Percentiles rank a stretch among this genome's conserved stretches.
Conservation (phyloP, 257 asterid species). For the Nemophila menziesii region DNA sequence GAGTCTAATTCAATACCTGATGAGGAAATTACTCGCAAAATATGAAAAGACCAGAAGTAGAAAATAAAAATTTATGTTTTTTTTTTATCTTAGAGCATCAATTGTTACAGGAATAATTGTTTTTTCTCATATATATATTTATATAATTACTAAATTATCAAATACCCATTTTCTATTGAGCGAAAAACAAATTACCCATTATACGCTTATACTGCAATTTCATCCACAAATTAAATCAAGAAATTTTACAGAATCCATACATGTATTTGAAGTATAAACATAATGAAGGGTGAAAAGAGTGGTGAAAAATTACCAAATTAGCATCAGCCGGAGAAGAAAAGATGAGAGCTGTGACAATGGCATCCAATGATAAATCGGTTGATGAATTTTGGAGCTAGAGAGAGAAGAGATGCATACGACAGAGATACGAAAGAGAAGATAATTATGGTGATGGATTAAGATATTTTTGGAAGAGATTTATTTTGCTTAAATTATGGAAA, state of each 20-base stretch:
- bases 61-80: too few relatives aligned
- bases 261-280: background rate
- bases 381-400: constrained; percentile 10
- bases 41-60: too few relatives aligned
- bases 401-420: too few relatives aligned
- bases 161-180: background rate
- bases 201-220: background rate
- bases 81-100: too few relatives aligned
- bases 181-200: too few relatives aligned
- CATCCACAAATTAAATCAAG: background rate
- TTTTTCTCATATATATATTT: too few relatives aligned
- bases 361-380: constrained; percentile 27
- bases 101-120: too few relatives aligned
- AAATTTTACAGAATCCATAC: background rate
- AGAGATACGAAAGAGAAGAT: too few relatives aligned
- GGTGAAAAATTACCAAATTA: constrained; percentile 26
- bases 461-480: too few relatives aligned
- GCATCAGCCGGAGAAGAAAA: constrained; percentile 35
- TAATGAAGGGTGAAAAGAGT: background rate
- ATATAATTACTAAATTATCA: too few relatives aligned
- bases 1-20: background rate
- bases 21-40: background rate
- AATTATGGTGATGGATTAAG: too few relatives aligned
- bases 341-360: constrained; percentile 28
- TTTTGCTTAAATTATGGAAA: too few relatives aligned